Conservation (phyloP, 805 yeast genomes). For the Pichia kluyveri region DNA sequence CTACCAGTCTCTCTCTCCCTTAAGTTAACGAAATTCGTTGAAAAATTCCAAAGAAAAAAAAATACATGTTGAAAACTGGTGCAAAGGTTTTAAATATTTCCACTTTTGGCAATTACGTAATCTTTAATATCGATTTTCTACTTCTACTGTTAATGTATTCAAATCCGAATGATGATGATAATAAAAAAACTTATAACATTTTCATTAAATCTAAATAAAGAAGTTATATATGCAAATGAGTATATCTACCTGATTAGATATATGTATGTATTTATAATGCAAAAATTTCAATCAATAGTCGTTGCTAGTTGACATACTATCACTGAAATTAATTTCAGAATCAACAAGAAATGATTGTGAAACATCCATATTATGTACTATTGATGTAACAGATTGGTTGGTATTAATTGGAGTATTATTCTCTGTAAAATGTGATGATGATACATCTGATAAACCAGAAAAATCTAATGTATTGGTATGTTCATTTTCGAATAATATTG, state of each 20-base stretch:
- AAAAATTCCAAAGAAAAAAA: background rate
- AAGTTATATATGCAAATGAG: too few relatives aligned
- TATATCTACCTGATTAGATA: too few relatives aligned
- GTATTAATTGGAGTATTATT: background rate
- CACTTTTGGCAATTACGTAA: too few relatives aligned
- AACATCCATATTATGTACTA: background rate
- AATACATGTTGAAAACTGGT: too few relatives aligned
- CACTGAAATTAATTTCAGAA: background rate
- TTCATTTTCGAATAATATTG: background rate
- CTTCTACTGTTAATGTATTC: too few relatives aligned
- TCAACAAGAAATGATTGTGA: background rate
- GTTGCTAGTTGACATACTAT: background rate
- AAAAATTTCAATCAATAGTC: background rate
- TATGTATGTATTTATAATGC: background rate
- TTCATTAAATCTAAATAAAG: too few relatives aligned
- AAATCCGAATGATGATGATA: too few relatives aligned
- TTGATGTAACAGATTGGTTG: background rate
- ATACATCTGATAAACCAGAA: background rate
- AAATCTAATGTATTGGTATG: background rate
- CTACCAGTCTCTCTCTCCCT: too few relatives aligned
- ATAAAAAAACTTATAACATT: too few relatives aligned
- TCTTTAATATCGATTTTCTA: too few relatives aligned
- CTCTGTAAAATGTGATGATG: background rate
- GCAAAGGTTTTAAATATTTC: too few relatives aligned
- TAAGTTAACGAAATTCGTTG: too few relatives aligned